Evolutionary conservation across 2,329 filamentous ascomycete genomes (phyloP).

Genomic region (Arthroderma uncinatum): DNA sequence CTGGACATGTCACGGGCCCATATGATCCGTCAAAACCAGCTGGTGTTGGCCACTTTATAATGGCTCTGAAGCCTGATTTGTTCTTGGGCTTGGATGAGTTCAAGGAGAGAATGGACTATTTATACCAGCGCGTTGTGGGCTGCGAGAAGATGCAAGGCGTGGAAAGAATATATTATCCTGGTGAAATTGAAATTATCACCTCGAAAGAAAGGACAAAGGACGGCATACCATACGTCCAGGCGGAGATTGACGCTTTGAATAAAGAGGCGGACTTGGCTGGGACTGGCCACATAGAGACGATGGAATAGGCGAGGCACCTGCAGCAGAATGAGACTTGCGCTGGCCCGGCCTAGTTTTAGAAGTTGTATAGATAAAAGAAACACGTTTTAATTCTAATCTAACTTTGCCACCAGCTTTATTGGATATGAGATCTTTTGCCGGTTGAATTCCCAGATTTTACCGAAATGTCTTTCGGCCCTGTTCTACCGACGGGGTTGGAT

Average conservation of each 20-base stretch:
- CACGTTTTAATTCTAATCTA: neutral
- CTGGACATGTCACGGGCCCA: conserved; percentile 62
- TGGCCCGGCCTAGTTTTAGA: neutral
- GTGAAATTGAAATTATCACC: conserved; percentile 45
- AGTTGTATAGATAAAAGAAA: neutral
- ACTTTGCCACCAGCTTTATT: neutral
- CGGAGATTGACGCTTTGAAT: conserved; percentile 42
- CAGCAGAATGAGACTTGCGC: neutral
- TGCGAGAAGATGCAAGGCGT: conserved; percentile 44
- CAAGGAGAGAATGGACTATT: conserved; percentile 47
- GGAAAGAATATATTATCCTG: conserved; percentile 47
- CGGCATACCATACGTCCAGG: conserved; percentile 41
- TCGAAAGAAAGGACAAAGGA: conserved; percentile 31
- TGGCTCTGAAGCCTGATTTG: conserved; percentile 61
- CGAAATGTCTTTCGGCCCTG: neutral
- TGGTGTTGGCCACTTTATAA: conserved; percentile 63
- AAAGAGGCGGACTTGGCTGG: conserved; percentile 39
- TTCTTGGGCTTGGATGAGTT: conserved; percentile 64
- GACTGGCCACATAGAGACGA: conserved; percentile 10
- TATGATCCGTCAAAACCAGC: conserved; percentile 60
- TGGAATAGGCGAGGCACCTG: neutral
- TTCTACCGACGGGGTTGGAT: neutral
- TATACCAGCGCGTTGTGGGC: conserved; percentile 44
- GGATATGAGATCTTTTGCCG: neutral
- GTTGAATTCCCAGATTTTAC: neutral